Percentiles rank a stretch among this genome's conserved stretches.
Evolutionary conservation across 352 stramenopile species (phyloP).

Genomic region (Globisporangium acanthophoron): DNA sequence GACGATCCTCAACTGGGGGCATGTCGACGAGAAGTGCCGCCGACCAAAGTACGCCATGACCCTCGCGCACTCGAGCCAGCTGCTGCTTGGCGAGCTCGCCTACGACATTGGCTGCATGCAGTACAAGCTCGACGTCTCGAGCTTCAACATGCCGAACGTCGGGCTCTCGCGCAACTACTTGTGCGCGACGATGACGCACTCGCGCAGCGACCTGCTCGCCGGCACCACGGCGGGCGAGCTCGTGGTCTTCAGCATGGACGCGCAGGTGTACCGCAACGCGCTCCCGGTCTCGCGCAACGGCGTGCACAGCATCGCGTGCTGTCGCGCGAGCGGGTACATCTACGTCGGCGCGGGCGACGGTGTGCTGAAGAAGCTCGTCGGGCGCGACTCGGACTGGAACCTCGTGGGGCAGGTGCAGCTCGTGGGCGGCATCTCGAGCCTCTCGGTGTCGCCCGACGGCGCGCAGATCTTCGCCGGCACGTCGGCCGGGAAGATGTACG

Average conservation of each 20-base stretch:
- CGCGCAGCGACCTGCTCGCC: conserved; percentile 51
- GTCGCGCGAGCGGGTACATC: conserved; percentile 48
- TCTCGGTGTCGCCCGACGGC: conserved; percentile 58
- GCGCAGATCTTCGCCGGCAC: conserved; percentile 59
- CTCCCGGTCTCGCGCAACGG: conserved; percentile 59
- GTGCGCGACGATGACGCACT: conserved; percentile 48
- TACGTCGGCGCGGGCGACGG: conserved; percentile 86
- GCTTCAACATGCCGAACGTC: conserved; percentile 68
- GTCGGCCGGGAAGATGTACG: conserved; percentile 72
- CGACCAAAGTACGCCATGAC: conserved; percentile 64
- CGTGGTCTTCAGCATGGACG: conserved; percentile 79
- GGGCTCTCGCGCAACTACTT: conserved; percentile 65
- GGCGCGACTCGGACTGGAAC: conserved; percentile 75
- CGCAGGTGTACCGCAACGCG: conserved; percentile 55
- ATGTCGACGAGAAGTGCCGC: conserved; percentile 58
- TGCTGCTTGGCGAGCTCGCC: conserved; percentile 51
- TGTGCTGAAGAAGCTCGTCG: conserved; percentile 80
- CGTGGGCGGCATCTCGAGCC: conserved; percentile 70
- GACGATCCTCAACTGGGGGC: conserved; percentile 66
- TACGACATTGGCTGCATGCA: conserved; percentile 79
- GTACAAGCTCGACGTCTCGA: conserved; percentile 63
- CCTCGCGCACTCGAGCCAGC: conserved; percentile 63
- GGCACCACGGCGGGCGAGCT: conserved; percentile 76
- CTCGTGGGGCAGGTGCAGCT: conserved; percentile 78
- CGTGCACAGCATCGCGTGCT: conserved; percentile 73